These are phyloP conservation scores for Penicillium ucsense DNA, from an alignment of 495 filamentous ascomycete genomes.

Conservation along the genomic window DNA sequence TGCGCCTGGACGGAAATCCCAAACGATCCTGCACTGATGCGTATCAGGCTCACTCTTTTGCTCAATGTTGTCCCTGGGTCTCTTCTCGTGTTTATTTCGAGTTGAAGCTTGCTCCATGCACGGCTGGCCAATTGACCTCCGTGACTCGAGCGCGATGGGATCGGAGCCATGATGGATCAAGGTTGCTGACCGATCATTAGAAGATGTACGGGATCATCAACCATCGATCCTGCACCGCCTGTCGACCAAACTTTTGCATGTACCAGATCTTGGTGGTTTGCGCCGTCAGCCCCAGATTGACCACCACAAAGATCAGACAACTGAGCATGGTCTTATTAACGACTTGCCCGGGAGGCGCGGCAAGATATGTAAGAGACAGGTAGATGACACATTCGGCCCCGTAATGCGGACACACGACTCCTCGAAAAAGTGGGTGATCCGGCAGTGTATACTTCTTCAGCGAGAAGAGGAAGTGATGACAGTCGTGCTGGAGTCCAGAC, in stretches of 20 bases:
- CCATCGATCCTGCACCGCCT: constrained; percentile 57
- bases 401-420: constrained; percentile 82
- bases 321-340: constrained; percentile 67
- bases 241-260: constrained; percentile 60
- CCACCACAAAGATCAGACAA: constrained; percentile 59
- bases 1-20: neutral
- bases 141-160: neutral
- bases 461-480: constrained; percentile 68
- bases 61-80: too few species aligned
- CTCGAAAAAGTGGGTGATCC: constrained; percentile 55
- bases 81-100: too few species aligned
- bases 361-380: constrained; percentile 61
- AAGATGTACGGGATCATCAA: constrained; percentile 78
- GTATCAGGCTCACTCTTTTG: too few species aligned
- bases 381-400: constrained; percentile 81
- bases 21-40: too few species aligned
- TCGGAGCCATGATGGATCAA: neutral
- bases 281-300: constrained; percentile 80
- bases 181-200: constrained; percentile 20
- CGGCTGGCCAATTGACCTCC: too few species aligned
- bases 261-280: constrained; percentile 73
- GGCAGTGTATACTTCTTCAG: constrained; percentile 83
- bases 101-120: too few species aligned
- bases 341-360: constrained; percentile 51
- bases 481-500: constrained; percentile 69